A percentile compares a stretch with the other conserved stretches of the same genome.
Conservation (phyloP, 192 early-diverging fungal species). For the Coemansia sp. region DNA sequence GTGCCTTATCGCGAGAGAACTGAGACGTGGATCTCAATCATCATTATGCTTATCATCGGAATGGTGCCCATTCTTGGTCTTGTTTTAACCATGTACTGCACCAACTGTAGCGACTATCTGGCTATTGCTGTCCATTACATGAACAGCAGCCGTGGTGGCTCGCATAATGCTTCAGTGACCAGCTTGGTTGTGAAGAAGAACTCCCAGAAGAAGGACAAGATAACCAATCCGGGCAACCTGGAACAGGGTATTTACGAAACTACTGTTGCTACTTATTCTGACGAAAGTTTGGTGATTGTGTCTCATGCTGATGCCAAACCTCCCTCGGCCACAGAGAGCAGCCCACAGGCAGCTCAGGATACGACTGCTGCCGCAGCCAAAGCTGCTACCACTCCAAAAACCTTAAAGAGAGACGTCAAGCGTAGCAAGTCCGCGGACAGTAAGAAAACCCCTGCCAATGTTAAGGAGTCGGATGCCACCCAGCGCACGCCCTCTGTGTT, state of each 20-base stretch:
- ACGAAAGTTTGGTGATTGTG: conserved; percentile 5
- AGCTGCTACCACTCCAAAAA: neutral
- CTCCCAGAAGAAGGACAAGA: neutral
- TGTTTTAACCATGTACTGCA: conserved; percentile 31
- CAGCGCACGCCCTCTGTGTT: conserved; percentile 27
- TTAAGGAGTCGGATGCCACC: neutral
- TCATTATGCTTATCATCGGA: conserved; percentile 35
- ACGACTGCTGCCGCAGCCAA: neutral
- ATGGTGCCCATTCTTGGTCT: conserved; percentile 43
- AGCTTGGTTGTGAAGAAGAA: neutral
- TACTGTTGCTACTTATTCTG: neutral
- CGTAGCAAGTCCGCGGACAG: neutral
- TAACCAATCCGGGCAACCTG: neutral
- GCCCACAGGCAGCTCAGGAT: neutral
- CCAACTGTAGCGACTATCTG: conserved; percentile 38
- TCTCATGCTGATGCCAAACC: neutral
- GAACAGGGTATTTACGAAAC: neutral
- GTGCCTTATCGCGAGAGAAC: conserved; percentile 26
- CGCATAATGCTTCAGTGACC: neutral
- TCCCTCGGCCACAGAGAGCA: neutral
- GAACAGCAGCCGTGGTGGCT: neutral
- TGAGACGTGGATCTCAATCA: conserved; percentile 30
- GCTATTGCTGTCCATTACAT: conserved; percentile 13
- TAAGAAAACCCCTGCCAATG: neutral
- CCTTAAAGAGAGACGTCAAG: neutral